Conservation (phyloP, 257 asterid genomes). For the Catharanthus roseus region DNA sequence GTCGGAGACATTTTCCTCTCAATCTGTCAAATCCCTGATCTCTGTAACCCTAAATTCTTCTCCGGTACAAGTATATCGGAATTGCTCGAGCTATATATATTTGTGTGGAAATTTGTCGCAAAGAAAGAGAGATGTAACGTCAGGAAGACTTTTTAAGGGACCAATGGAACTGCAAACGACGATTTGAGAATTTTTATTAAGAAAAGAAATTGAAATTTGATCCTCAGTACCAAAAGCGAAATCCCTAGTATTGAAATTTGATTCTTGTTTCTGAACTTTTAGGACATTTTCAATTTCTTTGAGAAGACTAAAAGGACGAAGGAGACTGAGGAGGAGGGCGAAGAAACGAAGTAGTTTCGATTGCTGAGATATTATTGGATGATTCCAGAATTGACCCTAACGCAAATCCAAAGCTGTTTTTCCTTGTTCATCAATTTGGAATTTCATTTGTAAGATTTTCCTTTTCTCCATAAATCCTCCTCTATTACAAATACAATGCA, state of each 20-base stretch:
- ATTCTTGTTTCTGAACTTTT: neutral
- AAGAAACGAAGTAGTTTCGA: neutral
- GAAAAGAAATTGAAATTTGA: too few species aligned
- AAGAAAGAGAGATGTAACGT: too few species aligned
- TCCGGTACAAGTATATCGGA: neutral
- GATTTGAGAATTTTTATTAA: neutral
- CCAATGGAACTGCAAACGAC: neutral
- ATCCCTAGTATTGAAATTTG: neutral
- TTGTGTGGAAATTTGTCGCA: too few species aligned
- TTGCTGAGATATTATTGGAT: slow-evolving; percentile 9
- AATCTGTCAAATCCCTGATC: neutral
- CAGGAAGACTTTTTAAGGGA: neutral
- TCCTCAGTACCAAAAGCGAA: neutral
- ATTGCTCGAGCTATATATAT: neutral
- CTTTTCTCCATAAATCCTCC: too few species aligned
- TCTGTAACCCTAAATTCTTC: neutral
- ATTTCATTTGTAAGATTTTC: too few species aligned
- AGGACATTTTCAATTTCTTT: neutral
- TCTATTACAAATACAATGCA: too few species aligned
- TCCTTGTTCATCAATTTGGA: too few species aligned
- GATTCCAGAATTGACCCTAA: slow-evolving; percentile 4
- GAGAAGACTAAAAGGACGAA: neutral
- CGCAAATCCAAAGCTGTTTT: too few species aligned
- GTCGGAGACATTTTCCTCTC: slow-evolving; percentile 57
- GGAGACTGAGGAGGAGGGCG: neutral